phyloP scores from a whole-genome alignment of 176 grass and related monocot genomes.

The Otatea glauca region DNA sequence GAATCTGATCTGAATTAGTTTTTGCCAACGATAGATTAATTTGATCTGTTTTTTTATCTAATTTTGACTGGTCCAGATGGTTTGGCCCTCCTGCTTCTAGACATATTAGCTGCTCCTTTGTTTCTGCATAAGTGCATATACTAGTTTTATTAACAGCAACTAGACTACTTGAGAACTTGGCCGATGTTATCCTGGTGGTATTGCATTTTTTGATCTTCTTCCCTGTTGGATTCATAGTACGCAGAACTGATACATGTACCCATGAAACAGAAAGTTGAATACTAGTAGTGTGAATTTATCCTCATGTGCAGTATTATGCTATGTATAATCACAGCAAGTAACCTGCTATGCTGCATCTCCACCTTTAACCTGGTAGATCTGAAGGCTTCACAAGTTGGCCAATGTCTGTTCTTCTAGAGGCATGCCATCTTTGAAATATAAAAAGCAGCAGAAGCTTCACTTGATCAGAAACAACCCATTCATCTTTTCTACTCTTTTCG shows the following conservation, averaged over 20 bases:
- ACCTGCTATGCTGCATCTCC: neutral
- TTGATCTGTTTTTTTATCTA: too few relatives aligned
- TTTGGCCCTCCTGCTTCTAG: too few relatives aligned
- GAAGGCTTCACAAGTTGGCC: conserved; percentile 39
- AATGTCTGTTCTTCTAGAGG: conserved; percentile 46
- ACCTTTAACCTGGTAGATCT: conserved; percentile 32
- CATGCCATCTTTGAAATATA: conserved; percentile 20
- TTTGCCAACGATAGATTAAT: too few relatives aligned
- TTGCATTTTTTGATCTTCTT: neutral
- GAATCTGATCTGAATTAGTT: too few relatives aligned
- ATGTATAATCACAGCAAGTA: conserved; percentile 14
- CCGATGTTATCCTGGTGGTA: too few relatives aligned
- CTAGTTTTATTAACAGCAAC: too few relatives aligned
- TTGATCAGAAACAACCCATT: conserved; percentile 19
- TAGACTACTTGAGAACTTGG: too few relatives aligned
- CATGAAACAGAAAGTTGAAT: neutral
- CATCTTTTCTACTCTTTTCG: conserved; percentile 20
- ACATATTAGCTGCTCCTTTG: too few relatives aligned
- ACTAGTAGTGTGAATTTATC: neutral
- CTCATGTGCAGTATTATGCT: neutral
- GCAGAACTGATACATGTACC: neutral
- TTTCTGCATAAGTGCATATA: too few relatives aligned
- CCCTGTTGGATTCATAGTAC: neutral
- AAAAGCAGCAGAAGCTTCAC: conserved; percentile 55
- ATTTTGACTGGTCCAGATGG: too few relatives aligned